Base-by-base conservation (phyloP, 768 basidiomycete genomes). In the Suillus alpinus region DNA sequence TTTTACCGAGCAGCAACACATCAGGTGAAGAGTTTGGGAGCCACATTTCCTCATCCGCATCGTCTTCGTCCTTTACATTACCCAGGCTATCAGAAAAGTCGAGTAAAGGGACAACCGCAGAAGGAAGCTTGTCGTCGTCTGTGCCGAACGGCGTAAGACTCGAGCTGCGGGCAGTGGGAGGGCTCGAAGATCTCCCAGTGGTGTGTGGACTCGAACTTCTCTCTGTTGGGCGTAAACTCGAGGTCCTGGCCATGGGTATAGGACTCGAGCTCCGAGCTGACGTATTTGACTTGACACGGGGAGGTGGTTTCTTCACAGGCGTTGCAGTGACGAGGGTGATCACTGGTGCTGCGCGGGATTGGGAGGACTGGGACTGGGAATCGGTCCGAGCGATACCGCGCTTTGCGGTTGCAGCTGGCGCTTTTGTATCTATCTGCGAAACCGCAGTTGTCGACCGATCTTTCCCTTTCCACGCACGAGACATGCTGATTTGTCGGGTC, bases 401-500 rank as follows among this genome's bases (percentile, higher is more conserved):
- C 52, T 10, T 62, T 47, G 51, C 65, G 2, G 65, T 46, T 55
- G 64, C 65, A 39, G 56, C 57, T 0, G 34, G 46, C 50, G 57
- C 60, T 57, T 69, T 72, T 4, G 63, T 59, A n/a, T 68, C 56
- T 20, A 59, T 58, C 23, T 61, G 60, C 44, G 66, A 60, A 23
- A 63, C 67, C 63, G 62, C 20, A 62, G 62, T 20, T 46, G 56
- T 23, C 39, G 47, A 20, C 56, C 62, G n/a, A 46, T 52, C 55
- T 65, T 80, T 59, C 50, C 78, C 79, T 67, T 85, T 89, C 74
- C 91, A 90, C 26, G 75, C 81, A 36, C 88, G 81, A 18, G 86
- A 85, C 90, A 92, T 92, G 73, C 87, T 91, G 63, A 91, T 79
- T 69, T 92, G 89, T 36, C 88, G 81, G 60, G 80, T 85, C n/a